Conservation (phyloP, 1,284 basidiomycete species). For the Trametes pubescens region DNA sequence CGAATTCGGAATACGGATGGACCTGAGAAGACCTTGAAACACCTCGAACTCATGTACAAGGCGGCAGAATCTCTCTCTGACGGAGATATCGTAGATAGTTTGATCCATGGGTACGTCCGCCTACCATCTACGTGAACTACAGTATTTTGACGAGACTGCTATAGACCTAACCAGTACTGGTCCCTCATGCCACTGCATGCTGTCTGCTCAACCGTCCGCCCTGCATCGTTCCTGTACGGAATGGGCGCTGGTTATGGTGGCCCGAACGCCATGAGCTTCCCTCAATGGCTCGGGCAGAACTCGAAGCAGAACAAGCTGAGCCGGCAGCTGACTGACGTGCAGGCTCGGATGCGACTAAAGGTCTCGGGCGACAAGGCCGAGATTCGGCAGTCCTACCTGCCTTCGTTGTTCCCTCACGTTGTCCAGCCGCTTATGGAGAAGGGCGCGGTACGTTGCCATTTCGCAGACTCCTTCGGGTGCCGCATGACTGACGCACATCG, state of each 20-base stretch:
- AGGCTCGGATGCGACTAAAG: slow-evolving; percentile 93
- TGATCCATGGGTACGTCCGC: slow-evolving; percentile 85
- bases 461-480: background rate
- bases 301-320: slow-evolving; percentile 89
- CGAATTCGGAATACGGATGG: slow-evolving; percentile 66
- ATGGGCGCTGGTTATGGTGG: slow-evolving; percentile 72
- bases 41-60: slow-evolving; percentile 84
- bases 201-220: slow-evolving; percentile 87
- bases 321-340: slow-evolving; percentile 88
- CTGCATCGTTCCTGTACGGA: slow-evolving; percentile 86
- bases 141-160: background rate
- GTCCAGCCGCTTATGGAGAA: slow-evolving; percentile 81
- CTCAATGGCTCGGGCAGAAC: slow-evolving; percentile 96
- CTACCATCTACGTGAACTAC: background rate
- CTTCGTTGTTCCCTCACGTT: slow-evolving; percentile 82
- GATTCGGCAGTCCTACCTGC: slow-evolving; percentile 91
- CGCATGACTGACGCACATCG: background rate
- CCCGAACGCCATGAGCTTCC: slow-evolving; percentile 77
- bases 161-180: slow-evolving; percentile 95
- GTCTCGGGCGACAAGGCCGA: slow-evolving; percentile 91
- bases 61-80: slow-evolving; percentile 95
- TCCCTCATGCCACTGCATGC: slow-evolving; percentile 94
- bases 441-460: slow-evolving; percentile 61
- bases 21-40: slow-evolving; percentile 71
- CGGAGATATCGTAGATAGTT: slow-evolving; percentile 91